Evolutionary conservation across 2,329 filamentous ascomycete genomes (phyloP).

Genomic region (Aspergillus sp.): DNA sequence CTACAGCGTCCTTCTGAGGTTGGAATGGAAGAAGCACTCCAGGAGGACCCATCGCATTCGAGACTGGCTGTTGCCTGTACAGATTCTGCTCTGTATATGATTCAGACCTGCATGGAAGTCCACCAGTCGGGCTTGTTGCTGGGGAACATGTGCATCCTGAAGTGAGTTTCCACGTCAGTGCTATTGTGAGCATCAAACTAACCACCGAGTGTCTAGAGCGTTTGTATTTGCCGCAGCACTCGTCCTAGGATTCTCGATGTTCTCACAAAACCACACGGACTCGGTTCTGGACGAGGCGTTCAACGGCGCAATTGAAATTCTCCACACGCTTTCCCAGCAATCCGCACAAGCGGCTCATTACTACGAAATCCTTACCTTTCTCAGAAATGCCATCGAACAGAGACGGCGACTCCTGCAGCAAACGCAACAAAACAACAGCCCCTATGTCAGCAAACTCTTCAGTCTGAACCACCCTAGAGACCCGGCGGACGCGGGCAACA

Average conservation of each 20-base stretch:
- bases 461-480: conserved; percentile 24
- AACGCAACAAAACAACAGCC: conserved; percentile 28
- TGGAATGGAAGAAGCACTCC: conserved; percentile 8
- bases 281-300: conserved; percentile 46
- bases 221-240: conserved; percentile 59
- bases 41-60: conserved; percentile 30
- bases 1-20: conserved; percentile 25
- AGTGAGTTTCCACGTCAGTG: conserved; percentile 42
- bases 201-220: conserved; percentile 35
- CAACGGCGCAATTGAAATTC: conserved; percentile 50
- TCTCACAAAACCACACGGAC: conserved; percentile 49
- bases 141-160: conserved; percentile 60
- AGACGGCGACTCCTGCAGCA: conserved; percentile 33
- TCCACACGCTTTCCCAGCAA: conserved; percentile 48
- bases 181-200: background rate
- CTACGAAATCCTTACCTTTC: conserved; percentile 53
- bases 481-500: conserved; percentile 9
- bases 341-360: conserved; percentile 60
- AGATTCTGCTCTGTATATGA: conserved; percentile 56
- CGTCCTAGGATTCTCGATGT: conserved; percentile 57
- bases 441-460: conserved; percentile 40
- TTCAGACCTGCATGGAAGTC: conserved; percentile 54
- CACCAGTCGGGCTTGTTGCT: conserved; percentile 46
- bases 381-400: conserved; percentile 46
- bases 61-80: conserved; percentile 54